Conservation (phyloP, 345 rosid species). For the Draba incana region DNA sequence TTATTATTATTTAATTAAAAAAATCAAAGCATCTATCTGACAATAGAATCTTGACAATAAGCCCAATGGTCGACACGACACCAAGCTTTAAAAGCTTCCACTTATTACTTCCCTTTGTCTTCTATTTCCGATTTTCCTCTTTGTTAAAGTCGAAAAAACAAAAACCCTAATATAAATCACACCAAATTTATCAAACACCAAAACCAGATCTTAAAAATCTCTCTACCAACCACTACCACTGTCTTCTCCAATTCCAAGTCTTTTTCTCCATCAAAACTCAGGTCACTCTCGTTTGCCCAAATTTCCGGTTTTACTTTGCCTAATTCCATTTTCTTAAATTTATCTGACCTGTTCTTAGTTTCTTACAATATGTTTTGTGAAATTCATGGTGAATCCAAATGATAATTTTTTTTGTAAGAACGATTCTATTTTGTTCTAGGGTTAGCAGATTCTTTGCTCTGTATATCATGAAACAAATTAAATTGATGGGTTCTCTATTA, state of each 20-base stretch:
- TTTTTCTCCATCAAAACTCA: constrained; percentile 10
- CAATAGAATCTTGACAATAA: constrained; percentile 32
- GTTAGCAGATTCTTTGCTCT: constrained; percentile 9
- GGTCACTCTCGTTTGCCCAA: constrained; percentile 21
- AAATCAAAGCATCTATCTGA: constrained; percentile 31
- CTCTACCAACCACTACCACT: constrained; percentile 17
- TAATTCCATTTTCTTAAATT: not conserved
- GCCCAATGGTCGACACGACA: constrained; percentile 41
- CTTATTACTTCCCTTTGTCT: constrained; percentile 33
- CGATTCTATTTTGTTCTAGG: not conserved
- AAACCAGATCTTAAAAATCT: constrained; percentile 28
- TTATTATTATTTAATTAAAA: not conserved
- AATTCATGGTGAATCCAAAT: constrained; percentile 17
- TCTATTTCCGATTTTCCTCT: constrained; percentile 11
- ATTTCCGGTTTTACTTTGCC: not conserved
- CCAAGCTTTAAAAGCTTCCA: constrained; percentile 31
- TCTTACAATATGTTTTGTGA: not conserved
- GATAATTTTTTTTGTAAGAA: not conserved
- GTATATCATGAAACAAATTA: constrained; percentile 10
- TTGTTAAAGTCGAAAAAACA: constrained; percentile 37
- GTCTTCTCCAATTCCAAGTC: constrained; percentile 1
- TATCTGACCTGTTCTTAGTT: constrained; percentile 1
- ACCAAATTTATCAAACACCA: not conserved
- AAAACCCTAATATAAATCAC: constrained; percentile 37
- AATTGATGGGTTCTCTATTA: not conserved